Conservation (phyloP, 2,329 filamentous ascomycete genomes). For the Penicillium sp. region DNA sequence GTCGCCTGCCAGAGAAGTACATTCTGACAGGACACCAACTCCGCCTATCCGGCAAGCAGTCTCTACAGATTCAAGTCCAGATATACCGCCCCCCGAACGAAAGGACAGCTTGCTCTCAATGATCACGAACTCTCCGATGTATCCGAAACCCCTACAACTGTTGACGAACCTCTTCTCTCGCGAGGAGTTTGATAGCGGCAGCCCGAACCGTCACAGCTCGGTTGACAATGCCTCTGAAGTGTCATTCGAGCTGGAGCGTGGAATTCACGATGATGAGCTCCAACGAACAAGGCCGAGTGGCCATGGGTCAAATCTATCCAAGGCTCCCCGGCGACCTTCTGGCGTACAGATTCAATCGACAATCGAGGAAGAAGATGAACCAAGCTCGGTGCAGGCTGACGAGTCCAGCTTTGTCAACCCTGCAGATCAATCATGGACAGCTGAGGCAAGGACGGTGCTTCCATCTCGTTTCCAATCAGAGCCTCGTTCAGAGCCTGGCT, state of each 20-base stretch:
- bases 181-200: conserved; percentile 16
- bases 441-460: neutral
- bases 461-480: conserved; percentile 1
- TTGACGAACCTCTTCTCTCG: conserved; percentile 16
- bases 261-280: conserved; percentile 41
- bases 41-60: conserved; percentile 39
- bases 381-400: neutral
- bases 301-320: conserved; percentile 39
- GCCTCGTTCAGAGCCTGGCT: neutral
- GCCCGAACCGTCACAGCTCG: conserved; percentile 26
- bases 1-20: conserved; percentile 20
- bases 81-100: conserved; percentile 24
- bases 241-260: conserved; percentile 41
- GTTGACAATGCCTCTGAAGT: conserved; percentile 39
- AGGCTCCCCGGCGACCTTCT: conserved; percentile 41
- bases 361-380: conserved; percentile 36
- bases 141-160: conserved; percentile 34
- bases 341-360: conserved; percentile 35
- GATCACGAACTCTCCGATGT: conserved; percentile 21
- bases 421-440: neutral
- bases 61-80: conserved; percentile 38
- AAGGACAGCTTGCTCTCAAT: neutral
- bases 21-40: conserved; percentile 38
- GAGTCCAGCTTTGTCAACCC: neutral
- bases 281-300: conserved; percentile 37